These are phyloP conservation scores for Nakataea oryzae DNA, from an alignment of 2,329 filamentous ascomycete species.

Conservation along the genomic window DNA sequence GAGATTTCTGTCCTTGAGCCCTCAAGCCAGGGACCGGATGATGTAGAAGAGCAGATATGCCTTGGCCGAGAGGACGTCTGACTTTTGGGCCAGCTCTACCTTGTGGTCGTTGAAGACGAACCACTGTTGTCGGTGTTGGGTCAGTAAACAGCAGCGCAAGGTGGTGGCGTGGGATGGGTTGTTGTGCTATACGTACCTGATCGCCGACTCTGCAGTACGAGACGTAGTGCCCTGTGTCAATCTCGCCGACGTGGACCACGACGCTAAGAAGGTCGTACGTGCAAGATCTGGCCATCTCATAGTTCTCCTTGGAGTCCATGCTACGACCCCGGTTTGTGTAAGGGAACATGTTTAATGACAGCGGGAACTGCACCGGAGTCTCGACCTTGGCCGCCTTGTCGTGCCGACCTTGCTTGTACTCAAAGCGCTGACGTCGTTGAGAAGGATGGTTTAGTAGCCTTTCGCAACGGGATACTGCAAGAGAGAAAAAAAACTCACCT, in stretches of 20 bases:
- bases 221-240: slow-evolving; percentile 86
- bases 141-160: slow-evolving; percentile 5
- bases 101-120: slow-evolving; percentile 94
- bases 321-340: slow-evolving; percentile 63
- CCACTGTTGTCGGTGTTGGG: slow-evolving; percentile 48
- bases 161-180: background rate
- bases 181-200: slow-evolving; percentile 34
- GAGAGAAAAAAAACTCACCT: slow-evolving; percentile 40
- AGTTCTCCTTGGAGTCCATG: slow-evolving; percentile 36
- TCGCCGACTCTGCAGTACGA: slow-evolving; percentile 79
- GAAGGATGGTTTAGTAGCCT: background rate
- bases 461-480: background rate
- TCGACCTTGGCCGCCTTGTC: slow-evolving; percentile 77
- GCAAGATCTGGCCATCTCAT: slow-evolving; percentile 53
- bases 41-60: slow-evolving; percentile 90
- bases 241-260: slow-evolving; percentile 85
- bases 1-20: background rate
- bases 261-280: slow-evolving; percentile 83
- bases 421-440: slow-evolving; percentile 43
- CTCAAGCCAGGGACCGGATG: slow-evolving; percentile 46
- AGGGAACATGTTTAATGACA: slow-evolving; percentile 80
- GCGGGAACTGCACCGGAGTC: slow-evolving; percentile 73
- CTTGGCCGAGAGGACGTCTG: slow-evolving; percentile 75
- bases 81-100: slow-evolving; percentile 73
- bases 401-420: slow-evolving; percentile 60